These are phyloP conservation scores for Arthroderma uncinatum DNA, from an alignment of 2,329 filamentous ascomycete species.

Conservation along the genomic window DNA sequence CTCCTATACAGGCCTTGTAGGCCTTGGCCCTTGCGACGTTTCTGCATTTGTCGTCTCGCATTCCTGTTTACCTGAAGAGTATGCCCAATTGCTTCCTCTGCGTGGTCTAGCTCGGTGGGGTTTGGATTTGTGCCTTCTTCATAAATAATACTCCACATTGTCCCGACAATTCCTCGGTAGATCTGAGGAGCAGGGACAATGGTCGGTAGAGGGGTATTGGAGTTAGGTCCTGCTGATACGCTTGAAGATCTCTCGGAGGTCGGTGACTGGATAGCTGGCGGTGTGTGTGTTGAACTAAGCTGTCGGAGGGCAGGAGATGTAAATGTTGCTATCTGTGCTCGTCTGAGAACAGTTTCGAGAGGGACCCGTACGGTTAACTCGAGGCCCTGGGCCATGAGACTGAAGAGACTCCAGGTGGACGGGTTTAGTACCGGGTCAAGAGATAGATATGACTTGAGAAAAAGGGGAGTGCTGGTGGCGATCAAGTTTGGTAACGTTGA, in stretches of 20 bases:
- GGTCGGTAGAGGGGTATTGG: slow-evolving; percentile 47
- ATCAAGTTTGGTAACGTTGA: slow-evolving; percentile 74
- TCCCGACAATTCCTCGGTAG: slow-evolving; percentile 79
- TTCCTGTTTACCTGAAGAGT: slow-evolving; percentile 24
- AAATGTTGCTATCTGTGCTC: slow-evolving; percentile 70
- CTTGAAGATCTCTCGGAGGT: slow-evolving; percentile 3
- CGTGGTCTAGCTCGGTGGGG: slow-evolving; percentile 36
- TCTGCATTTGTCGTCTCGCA: slow-evolving; percentile 22
- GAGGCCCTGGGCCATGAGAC: slow-evolving; percentile 66
- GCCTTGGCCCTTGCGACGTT: slow-evolving; percentile 43
- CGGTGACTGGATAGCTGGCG: slow-evolving; percentile 13
- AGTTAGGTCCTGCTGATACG: background rate
- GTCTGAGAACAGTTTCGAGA: slow-evolving; percentile 78
- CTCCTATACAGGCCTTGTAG: slow-evolving; percentile 47
- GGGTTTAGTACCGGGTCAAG: slow-evolving; percentile 76
- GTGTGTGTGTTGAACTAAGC: slow-evolving; percentile 18
- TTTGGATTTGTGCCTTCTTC: slow-evolving; percentile 57
- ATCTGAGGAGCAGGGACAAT: slow-evolving; percentile 64
- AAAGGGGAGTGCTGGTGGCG: slow-evolving; percentile 68
- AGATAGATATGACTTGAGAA: slow-evolving; percentile 72
- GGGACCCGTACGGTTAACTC: slow-evolving; percentile 82
- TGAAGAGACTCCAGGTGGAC: slow-evolving; percentile 66
- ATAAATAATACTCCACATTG: slow-evolving; percentile 74
- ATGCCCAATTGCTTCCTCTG: slow-evolving; percentile 30
- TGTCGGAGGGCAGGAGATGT: slow-evolving; percentile 42